A percentile compares a stretch with the other conserved stretches of the same genome.
Evolutionary conservation across 2,329 filamentous ascomycete species (phyloP).

Genomic region (Colletotrichum musicola): DNA sequence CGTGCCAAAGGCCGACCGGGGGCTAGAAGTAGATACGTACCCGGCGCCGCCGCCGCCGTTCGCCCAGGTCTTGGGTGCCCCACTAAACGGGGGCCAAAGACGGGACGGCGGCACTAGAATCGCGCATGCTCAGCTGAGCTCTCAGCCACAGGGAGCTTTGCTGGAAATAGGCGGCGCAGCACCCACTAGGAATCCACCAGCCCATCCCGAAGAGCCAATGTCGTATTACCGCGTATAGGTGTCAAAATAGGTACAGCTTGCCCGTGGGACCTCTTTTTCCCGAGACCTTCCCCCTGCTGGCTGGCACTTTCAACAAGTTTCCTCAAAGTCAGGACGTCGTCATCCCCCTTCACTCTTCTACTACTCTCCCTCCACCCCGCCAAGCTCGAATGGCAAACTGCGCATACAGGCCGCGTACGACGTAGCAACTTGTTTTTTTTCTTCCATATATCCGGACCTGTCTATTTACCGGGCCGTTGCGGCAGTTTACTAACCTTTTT

Average conservation of each 20-base stretch:
- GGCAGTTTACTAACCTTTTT: background rate
- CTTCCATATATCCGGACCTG: conserved; percentile 11
- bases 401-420: conserved; percentile 27
- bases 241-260: conserved; percentile 1
- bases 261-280: no score
- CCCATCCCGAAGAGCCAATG: conserved; percentile 31
- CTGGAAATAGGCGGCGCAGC: conserved; percentile 39
- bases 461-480: background rate
- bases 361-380: background rate
- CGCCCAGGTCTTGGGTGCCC: background rate
- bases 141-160: conserved; percentile 40
- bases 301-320: conserved; percentile 31
- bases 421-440: conserved; percentile 5
- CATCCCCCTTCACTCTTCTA: conserved; percentile 18
- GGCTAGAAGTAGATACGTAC: conserved; percentile 13
- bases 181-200: conserved; percentile 37
- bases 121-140: conserved; percentile 23
- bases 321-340: conserved; percentile 28
- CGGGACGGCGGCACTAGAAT: conserved; percentile 16
- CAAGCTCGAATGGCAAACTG: conserved; percentile 30
- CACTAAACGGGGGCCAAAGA: conserved; percentile 20
- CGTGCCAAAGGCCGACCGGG: background rate
- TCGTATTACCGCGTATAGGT: conserved; percentile 34
- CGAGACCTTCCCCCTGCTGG: background rate
- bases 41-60: background rate